Base-by-base conservation (phyloP, 306 rosid genomes). In the Betula pendula region DNA sequence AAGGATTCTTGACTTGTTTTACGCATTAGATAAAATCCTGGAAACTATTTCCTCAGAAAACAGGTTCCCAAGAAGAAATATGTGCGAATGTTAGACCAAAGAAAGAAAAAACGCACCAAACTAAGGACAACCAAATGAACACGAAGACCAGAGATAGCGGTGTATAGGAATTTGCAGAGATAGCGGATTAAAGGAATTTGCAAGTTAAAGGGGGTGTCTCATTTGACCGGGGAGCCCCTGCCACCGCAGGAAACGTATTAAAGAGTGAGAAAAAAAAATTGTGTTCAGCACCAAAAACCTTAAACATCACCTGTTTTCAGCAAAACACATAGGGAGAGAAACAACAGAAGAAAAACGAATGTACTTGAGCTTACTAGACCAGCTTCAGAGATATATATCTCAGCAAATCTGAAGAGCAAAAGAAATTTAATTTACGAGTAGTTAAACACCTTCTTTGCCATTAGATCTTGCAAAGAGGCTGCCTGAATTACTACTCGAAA, bases 351-450 rank as follows among this genome's bases (percentile, higher is more conserved):
- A 8, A 0, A 16, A 35, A 29, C 14, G 14, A 22, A 80, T 90
- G 94, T 90, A 33, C 94, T 90, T 48, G 80, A 77, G 94, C 98
- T 84, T 91, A 94, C 93, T 94, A 91, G 96, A 90, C 96, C 81
- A 90, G 93, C 96, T 87, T 94, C 98, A 94, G 69, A 85, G 92
- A 75, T 0, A 77, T 75, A 75, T 0, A 77, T 75, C 89, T 94
- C 96, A 87, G 92, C 92, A 88, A 87, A 70, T 91, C 93, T 91
- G 94, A 91, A 91, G 89, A 90, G 98, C 94, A 86, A 83, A 87
- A 90, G 91, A 67, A 12, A 77, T 25, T 90, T 16, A 1, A 79
- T 91, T 27, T 93, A 80, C 88, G 90, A 90, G 96, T 69, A 87
- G 91, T 79, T 77, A 2, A 94, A 91, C 97, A 79, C 97, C 92